Evolutionary conservation across 208 protist species (phyloP).

Genomic region (Porcisia hertigi): DNA sequence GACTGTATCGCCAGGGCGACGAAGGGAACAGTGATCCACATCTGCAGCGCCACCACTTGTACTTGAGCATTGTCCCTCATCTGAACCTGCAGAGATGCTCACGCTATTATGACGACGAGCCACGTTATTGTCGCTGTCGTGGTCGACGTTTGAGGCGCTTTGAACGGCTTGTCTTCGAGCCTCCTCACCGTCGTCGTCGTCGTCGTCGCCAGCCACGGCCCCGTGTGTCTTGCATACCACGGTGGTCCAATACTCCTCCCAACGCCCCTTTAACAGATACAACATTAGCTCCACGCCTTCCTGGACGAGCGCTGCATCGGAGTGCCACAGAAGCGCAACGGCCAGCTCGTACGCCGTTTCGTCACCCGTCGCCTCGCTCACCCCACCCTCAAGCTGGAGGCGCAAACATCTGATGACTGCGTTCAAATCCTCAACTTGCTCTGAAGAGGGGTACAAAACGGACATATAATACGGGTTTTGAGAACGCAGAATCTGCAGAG

Average conservation of each 20-base stretch:
- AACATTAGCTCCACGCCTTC: conserved; percentile 79
- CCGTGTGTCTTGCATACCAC: conserved; percentile 11
- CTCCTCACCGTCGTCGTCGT: conserved; percentile 1
- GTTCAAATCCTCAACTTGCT: conserved; percentile 57
- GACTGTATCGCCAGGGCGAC: neutral
- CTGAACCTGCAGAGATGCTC: neutral
- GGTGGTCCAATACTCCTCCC: conserved; percentile 45
- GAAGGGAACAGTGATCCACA: neutral
- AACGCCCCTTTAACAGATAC: conserved; percentile 50
- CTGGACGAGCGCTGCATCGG: conserved; percentile 41
- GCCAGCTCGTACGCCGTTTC: conserved; percentile 62
- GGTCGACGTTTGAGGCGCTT: neutral
- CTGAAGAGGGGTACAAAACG: conserved; percentile 46
- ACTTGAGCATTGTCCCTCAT: too few relatives aligned
- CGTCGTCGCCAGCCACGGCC: neutral
- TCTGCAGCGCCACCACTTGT: neutral
- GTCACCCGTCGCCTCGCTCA: conserved; percentile 22
- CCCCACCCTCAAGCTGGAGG: conserved; percentile 27
- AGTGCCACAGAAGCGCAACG: conserved; percentile 68
- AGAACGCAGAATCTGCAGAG: conserved; percentile 22
- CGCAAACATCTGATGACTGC: conserved; percentile 47
- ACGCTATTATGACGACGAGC: neutral
- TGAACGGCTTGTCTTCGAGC: neutral
- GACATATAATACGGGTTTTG: conserved; percentile 38
- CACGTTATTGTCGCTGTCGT: neutral